A percentile compares a stretch with the other conserved stretches of the same genome.
Evolutionary conservation across 768 basidiomycete genomes (phyloP).

Genomic region (Inosperma sp.): DNA sequence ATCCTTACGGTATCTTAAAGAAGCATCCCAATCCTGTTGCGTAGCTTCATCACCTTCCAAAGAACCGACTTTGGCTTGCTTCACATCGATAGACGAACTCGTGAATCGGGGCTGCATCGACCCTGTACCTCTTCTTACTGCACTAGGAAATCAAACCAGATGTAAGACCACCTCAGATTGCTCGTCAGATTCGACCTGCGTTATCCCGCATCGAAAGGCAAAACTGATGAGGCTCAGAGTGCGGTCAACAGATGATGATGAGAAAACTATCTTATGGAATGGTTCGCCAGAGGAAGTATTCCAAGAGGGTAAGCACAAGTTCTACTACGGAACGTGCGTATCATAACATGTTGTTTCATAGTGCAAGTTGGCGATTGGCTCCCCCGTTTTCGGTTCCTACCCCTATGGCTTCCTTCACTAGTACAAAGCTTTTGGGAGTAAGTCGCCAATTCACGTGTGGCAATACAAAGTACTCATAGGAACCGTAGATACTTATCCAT

Average conservation of each 20-base stretch:
- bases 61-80: constrained; percentile 40
- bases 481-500: constrained; percentile 52
- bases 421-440: constrained; percentile 50
- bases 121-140: constrained; percentile 49
- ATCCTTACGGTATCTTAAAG: constrained; percentile 8
- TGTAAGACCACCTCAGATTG: constrained; percentile 41
- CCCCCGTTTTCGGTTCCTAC: constrained; percentile 41
- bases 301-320: constrained; percentile 51
- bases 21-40: constrained; percentile 25
- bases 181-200: constrained; percentile 40
- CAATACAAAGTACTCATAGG: not conserved
- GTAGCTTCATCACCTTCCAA: constrained; percentile 14
- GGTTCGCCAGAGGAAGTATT: constrained; percentile 63
- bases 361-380: constrained; percentile 49
- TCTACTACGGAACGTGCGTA: constrained; percentile 2
- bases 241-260: constrained; percentile 22
- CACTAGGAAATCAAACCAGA: constrained; percentile 26
- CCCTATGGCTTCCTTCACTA: constrained; percentile 38
- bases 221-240: constrained; percentile 56
- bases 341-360: too few species aligned
- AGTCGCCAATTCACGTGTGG: constrained; percentile 22
- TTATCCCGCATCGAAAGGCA: constrained; percentile 45
- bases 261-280: constrained; percentile 58
- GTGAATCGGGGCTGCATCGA: constrained; percentile 48
- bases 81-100: constrained; percentile 30